Percentiles rank a stretch among this genome's conserved stretches.
Evolutionary conservation across 306 rosid genomes (phyloP).

Genomic region (Vigna nakashimae): DNA sequence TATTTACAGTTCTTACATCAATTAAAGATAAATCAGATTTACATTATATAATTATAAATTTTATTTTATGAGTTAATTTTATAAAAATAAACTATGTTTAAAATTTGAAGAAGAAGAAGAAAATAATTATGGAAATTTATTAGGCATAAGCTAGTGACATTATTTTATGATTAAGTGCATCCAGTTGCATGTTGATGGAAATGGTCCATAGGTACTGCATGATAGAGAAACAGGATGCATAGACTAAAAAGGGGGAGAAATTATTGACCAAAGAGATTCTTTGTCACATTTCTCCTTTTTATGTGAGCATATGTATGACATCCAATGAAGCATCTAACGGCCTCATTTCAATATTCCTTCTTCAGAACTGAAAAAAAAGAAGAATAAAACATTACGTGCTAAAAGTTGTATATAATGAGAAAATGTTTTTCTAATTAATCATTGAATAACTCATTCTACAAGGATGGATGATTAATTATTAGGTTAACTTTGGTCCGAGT

Average conservation of each 20-base stretch:
- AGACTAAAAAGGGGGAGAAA: slow-evolving; percentile 35
- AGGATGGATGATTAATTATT: slow-evolving; percentile 28
- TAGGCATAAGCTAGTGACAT: not conserved
- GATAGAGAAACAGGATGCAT: slow-evolving; percentile 1
- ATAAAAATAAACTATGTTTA: too few species aligned
- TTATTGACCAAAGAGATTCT: slow-evolving; percentile 51
- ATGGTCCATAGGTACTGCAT: slow-evolving; percentile 22
- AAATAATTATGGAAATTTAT: too few species aligned
- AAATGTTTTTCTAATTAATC: slow-evolving; percentile 21
- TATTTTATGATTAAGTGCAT: not conserved
- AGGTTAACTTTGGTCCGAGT: not conserved
- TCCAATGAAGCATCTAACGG: slow-evolving; percentile 44
- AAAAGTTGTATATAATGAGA: not conserved
- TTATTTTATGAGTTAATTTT: too few species aligned
- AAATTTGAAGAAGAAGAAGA: too few species aligned
- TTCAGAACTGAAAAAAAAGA: not conserved
- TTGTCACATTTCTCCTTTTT: slow-evolving; percentile 44
- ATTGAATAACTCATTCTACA: not conserved
- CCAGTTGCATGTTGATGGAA: not conserved
- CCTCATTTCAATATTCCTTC: slow-evolving; percentile 13
- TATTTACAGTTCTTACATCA: too few species aligned
- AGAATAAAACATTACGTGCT: not conserved
- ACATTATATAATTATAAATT: too few species aligned
- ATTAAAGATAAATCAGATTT: too few species aligned
- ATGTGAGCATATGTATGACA: slow-evolving; percentile 38